Evolutionary conservation across 176 grass and related monocot genomes (phyloP).

Genomic region (Oryza coarctata): DNA sequence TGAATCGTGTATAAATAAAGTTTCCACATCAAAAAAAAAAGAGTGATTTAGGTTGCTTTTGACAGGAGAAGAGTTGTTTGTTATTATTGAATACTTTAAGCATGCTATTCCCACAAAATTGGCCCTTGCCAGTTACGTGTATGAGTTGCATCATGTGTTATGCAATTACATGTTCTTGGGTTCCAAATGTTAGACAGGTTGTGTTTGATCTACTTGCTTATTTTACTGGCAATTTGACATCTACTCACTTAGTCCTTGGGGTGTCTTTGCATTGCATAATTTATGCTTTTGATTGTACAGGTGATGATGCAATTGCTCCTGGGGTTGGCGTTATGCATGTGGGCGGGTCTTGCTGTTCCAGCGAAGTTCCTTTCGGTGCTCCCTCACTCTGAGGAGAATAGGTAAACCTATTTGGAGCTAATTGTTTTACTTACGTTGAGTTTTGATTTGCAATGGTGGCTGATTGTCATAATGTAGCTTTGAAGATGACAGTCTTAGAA

Average conservation of each 20-base stretch:
- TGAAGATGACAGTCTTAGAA: background rate
- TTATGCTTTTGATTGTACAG: constrained; percentile 30
- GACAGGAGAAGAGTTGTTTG: background rate
- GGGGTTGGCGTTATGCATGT: constrained; percentile 75
- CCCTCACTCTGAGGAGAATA: constrained; percentile 92
- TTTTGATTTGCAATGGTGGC: background rate
- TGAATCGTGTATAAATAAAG: background rate
- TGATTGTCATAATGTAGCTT: background rate
- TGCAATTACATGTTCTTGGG: background rate
- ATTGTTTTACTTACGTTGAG: background rate
- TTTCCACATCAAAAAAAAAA: background rate
- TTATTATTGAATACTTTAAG: background rate
- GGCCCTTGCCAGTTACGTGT: background rate
- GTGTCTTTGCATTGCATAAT: constrained; percentile 12
- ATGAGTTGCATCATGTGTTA: background rate
- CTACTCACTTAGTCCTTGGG: background rate
- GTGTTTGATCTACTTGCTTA: background rate
- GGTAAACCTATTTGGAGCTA: constrained; percentile 35
- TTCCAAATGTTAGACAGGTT: background rate
- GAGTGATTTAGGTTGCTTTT: background rate
- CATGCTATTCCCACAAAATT: background rate
- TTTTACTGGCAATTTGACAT: background rate
- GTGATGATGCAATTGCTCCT: constrained; percentile 76
- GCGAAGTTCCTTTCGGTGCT: constrained; percentile 69
- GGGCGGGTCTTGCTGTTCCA: constrained; percentile 74